Conservation (phyloP, 2,329 filamentous ascomycete genomes). For the Ophiostoma sp. region DNA sequence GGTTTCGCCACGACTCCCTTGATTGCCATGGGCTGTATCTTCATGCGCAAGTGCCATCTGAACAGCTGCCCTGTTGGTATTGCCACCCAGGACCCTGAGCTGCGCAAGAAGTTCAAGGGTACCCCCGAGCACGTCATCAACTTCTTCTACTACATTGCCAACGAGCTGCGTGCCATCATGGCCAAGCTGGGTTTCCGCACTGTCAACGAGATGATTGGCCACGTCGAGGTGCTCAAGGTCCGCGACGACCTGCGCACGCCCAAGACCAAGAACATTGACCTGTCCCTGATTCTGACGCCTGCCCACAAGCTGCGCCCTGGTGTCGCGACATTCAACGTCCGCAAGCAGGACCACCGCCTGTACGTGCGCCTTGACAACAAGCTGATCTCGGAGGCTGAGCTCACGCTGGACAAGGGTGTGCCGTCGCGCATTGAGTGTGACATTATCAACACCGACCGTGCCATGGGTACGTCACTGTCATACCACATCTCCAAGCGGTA, state of each 20-base stretch:
- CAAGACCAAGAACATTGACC: slow-evolving; percentile 89
- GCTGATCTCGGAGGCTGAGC: slow-evolving; percentile 88
- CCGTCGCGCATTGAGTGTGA: slow-evolving; percentile 93
- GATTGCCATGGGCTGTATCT: slow-evolving; percentile 94
- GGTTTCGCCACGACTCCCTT: slow-evolving; percentile 92
- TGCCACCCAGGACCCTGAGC: slow-evolving; percentile 88
- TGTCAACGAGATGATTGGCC: slow-evolving; percentile 96
- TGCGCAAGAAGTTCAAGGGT: slow-evolving; percentile 88
- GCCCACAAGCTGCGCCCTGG: slow-evolving; percentile 93
- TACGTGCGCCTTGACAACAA: slow-evolving; percentile 95
- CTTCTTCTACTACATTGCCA: slow-evolving; percentile 97
- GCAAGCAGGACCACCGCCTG: slow-evolving; percentile 93
- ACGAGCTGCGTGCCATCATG: slow-evolving; percentile 96
- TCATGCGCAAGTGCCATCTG: slow-evolving; percentile 74
- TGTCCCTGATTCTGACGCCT: slow-evolving; percentile 87
- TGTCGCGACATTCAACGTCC: slow-evolving; percentile 93
- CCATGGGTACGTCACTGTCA: slow-evolving; percentile 85
- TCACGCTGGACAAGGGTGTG: slow-evolving; percentile 89
- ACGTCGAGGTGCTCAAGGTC: slow-evolving; percentile 78
- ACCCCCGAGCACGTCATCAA: slow-evolving; percentile 96
- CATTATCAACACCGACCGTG: slow-evolving; percentile 92
- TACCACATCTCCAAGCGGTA: slow-evolving; percentile 94
- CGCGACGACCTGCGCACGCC: slow-evolving; percentile 74
- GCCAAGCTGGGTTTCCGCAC: slow-evolving; percentile 89
- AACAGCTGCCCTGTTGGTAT: slow-evolving; percentile 91